Conservation (phyloP, 768 basidiomycete species). For the Collybiopsis luxurians region DNA sequence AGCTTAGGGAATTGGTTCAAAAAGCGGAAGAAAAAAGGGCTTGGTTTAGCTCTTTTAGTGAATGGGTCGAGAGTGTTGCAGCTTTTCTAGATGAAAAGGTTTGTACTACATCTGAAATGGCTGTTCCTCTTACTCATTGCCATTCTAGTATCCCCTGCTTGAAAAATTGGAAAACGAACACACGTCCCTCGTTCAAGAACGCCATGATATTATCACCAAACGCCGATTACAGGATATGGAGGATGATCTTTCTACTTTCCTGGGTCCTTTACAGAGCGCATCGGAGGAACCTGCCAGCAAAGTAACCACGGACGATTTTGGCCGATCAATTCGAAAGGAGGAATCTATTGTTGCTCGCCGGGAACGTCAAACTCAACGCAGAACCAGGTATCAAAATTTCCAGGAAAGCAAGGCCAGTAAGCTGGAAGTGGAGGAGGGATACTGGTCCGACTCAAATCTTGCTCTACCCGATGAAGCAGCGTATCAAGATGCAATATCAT, state of each 20-base stretch:
- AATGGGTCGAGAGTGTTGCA: constrained; percentile 81
- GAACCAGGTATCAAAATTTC: constrained; percentile 32
- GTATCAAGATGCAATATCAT: constrained; percentile 59
- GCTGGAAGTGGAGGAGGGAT: constrained; percentile 57
- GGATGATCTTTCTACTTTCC: constrained; percentile 73
- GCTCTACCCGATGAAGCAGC: constrained; percentile 64
- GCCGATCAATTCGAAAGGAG: constrained; percentile 44
- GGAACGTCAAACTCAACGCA: constrained; percentile 60
- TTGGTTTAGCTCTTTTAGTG: constrained; percentile 77
- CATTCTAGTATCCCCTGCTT: constrained; percentile 64
- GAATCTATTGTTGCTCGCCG: constrained; percentile 43
- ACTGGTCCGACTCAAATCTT: constrained; percentile 81
- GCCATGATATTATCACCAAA: constrained; percentile 60
- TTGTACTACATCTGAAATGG: constrained; percentile 8
- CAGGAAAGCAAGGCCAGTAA: constrained; percentile 6
- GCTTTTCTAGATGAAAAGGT: constrained; percentile 91
- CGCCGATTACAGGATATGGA: constrained; percentile 76
- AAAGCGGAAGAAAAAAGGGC: constrained; percentile 74
- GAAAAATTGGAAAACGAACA: constrained; percentile 79
- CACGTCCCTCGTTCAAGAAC: constrained; percentile 69
- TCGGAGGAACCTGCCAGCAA: constrained; percentile 19
- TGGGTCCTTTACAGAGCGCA: constrained; percentile 46
- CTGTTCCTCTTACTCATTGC: constrained; percentile 9
- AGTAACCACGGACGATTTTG: constrained; percentile 62
- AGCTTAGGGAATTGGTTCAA: constrained; percentile 72